Evolutionary conservation across 805 yeast genomes (phyloP), one percentile per base, ranked within the genome.

Genomic region (Zygosaccharomyces gambellarensis): DNA sequence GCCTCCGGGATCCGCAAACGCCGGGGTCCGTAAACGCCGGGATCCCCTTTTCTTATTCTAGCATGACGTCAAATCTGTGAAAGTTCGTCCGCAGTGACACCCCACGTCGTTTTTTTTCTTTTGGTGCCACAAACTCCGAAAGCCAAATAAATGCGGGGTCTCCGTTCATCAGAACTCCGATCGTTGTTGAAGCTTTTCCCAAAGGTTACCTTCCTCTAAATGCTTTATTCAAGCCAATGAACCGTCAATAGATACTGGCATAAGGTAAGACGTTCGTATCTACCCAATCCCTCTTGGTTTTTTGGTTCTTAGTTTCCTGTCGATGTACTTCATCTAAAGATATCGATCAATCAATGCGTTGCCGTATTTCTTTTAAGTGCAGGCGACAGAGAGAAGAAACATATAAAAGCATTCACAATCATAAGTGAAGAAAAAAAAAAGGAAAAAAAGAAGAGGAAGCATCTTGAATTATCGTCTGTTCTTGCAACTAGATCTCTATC

Each of bases 321-420:
- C 22, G 11, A 28, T 30, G 8, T 9, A 23, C 9, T 23, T 12
- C 21, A 39, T 10, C 31, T 27, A 11, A n/a, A 34, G 22, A 14
- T 21, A 14, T 17, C 38, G 9, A 34, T 17, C 21, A 14, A 21
- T 34, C 38, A 34, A 9, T 34, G 22, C 38, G 38, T 34, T 21
- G 38, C 38, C 38, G 38, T 34, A 21, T 34, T 34, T 34, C 38
- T 34, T 21, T 39, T 46, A 51, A 51, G 54, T 48, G 54, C 54
- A 51, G 41, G 51, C 46, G 31, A 51, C 43, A 48, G 54, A 51
- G 54, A 51, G 28, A 34, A 30, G 45, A 42, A 40, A n/a, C 34
- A 42, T 42, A 42, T 42, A 42, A 42, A 30, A 25, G 17, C 27
- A 21, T 38, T 28, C 36, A 29, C 17, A 27, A 2, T 17, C 17